Percentiles rank a stretch among this genome's conserved stretches.
phyloP scores from a whole-genome alignment of 176 grass and related monocot species.

The Carex myosuroides region DNA sequence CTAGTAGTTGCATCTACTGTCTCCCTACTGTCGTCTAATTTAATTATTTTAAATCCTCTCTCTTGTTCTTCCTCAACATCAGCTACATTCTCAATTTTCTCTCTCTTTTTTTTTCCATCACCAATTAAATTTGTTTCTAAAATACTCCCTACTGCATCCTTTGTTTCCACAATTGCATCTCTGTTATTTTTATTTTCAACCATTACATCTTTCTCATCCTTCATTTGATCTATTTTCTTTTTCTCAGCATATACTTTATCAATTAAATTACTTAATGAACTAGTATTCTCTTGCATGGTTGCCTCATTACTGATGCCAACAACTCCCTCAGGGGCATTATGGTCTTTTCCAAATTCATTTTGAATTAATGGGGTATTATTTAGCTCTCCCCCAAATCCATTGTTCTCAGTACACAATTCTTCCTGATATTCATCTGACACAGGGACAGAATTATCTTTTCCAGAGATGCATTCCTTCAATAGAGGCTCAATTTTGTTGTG shows the following conservation, averaged over 20 bases:
- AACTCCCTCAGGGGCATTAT: neutral
- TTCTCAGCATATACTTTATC: neutral
- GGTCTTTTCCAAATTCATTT: neutral
- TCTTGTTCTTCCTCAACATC: neutral
- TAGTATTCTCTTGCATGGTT: neutral
- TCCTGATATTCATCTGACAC: neutral
- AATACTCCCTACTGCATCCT: neutral
- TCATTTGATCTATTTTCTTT: neutral
- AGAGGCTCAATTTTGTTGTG: neutral
- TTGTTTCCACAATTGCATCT: neutral
- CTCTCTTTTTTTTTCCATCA: neutral
- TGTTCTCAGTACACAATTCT: neutral
- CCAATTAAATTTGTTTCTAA: neutral
- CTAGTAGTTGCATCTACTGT: neutral
- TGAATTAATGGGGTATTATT: neutral
- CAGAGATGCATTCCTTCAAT: neutral
- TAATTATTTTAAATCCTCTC: neutral
- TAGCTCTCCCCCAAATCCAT: neutral
- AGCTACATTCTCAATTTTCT: neutral
- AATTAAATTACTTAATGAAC: neutral
- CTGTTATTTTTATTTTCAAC: neutral
- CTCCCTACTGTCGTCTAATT: neutral
- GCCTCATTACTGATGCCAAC: neutral
- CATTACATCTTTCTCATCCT: constrained; percentile 3
- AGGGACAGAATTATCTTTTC: neutral